Evolutionary conservation across 495 filamentous ascomycete genomes (phyloP), one percentile per base, ranked within the genome.

Genomic region (Penicillium subrubescens): DNA sequence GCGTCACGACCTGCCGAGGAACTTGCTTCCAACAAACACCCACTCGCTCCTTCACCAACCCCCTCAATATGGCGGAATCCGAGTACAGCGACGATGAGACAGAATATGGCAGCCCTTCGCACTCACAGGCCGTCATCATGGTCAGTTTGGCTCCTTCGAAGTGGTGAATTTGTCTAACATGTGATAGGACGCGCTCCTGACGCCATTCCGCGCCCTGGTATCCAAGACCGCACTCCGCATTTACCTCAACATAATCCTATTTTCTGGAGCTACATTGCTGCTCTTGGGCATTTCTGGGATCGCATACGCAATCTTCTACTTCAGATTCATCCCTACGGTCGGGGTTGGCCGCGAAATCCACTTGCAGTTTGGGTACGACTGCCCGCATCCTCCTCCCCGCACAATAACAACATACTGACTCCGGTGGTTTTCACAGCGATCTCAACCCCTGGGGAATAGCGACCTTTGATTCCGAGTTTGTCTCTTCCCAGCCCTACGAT

Each of bases 271-370:
- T 1, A 85, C 83, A 14, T 33, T 85, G 8, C 67, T 84, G 39
- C 82, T 97, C 44, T 73, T 91, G 33, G 84, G 78, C 21, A 73
- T 92, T 23, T 88, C 92, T 2, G 79, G 83, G 2, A 57, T 89
- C 25, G 88, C 88, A 7, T 97, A 97, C 72, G 78, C 83, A 19
- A 69, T 91, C 10, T 95, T 97, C 74, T 97, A 97, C 80, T 82
- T 86, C 72, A 85, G 85, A 63, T 93, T 91, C 74, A 87, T 99
- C 35, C 95, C 95, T 1, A 87, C 90, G 50, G 77, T 87, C 37
- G 83, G 85, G 54, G 81, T 90, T 41, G 82, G 87, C 27, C 83
- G 89, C 37, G 81, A 87, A 17, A 81, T 96, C 8, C 87, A 96
- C 78, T 73, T 97, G 31, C 92, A 96, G 73, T 97, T 93, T 75